These are phyloP conservation scores for Flagelloscypha sp. DNA, from an alignment of 768 basidiomycete genomes.

Conservation along the genomic window DNA sequence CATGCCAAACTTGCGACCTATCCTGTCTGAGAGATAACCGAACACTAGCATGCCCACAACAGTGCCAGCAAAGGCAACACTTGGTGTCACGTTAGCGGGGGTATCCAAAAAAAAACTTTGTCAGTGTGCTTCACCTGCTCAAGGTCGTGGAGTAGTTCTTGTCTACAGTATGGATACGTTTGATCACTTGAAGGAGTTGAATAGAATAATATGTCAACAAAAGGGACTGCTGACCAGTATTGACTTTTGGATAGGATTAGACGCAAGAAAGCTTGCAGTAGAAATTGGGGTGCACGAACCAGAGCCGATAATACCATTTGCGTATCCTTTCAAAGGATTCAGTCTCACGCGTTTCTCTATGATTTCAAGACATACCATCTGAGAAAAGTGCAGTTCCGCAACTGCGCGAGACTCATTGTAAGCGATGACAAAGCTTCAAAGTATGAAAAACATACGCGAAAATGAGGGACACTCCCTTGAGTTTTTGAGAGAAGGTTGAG, in stretches of 20 bases:
- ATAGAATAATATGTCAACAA: not conserved
- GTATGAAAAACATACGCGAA: slow-evolving; percentile 54
- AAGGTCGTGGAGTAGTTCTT: slow-evolving; percentile 58
- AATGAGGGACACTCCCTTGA: slow-evolving; percentile 66
- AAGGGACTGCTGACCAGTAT: slow-evolving; percentile 42
- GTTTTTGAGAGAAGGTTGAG: too few species aligned
- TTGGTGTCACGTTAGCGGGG: slow-evolving; percentile 33
- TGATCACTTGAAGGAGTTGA: slow-evolving; percentile 42
- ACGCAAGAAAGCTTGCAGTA: slow-evolving; percentile 3
- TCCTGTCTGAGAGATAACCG: slow-evolving; percentile 77
- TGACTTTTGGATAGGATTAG: slow-evolving; percentile 37
- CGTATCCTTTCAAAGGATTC: slow-evolving; percentile 48
- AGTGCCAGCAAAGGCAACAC: slow-evolving; percentile 77
- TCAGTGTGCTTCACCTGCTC: too few species aligned
- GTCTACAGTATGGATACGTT: slow-evolving; percentile 56
- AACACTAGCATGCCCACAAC: slow-evolving; percentile 81
- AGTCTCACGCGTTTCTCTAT: too few species aligned
- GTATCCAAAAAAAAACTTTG: too few species aligned
- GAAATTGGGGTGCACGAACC: slow-evolving; percentile 37
- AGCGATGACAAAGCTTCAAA: not conserved
- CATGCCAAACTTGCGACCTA: slow-evolving; percentile 88
- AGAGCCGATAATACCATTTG: slow-evolving; percentile 70
- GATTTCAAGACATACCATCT: slow-evolving; percentile 71
- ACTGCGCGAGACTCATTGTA: slow-evolving; percentile 25
- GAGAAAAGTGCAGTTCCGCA: slow-evolving; percentile 87